These are phyloP conservation scores for Citrus inodora DNA, from an alignment of 345 rosid species.

Conservation along the genomic window DNA sequence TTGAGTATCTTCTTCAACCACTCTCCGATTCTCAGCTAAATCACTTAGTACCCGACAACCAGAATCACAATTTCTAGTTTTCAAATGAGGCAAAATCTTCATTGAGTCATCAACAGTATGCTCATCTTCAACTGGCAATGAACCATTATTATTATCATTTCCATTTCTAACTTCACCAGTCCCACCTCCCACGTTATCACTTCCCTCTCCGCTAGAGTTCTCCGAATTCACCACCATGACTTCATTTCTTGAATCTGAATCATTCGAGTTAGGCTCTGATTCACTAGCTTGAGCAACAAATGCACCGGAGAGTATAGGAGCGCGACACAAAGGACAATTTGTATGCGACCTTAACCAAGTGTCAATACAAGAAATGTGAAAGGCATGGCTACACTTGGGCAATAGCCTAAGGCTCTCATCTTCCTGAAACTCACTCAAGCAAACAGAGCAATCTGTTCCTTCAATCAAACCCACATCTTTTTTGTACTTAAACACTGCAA, in stretches of 20 bases:
- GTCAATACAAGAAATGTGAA: conserved; percentile 75
- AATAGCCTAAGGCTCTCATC: conserved; percentile 60
- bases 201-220: background rate
- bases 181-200: conserved; percentile 7
- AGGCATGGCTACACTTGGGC: conserved; percentile 83
- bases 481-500: conserved; percentile 48
- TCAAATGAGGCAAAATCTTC: background rate
- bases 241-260: conserved; percentile 21
- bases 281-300: conserved; percentile 6
- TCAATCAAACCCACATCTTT: conserved; percentile 50
- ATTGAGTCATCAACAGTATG: conserved; percentile 4
- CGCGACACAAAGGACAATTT: conserved; percentile 84
- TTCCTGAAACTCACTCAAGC: conserved; percentile 70
- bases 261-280: conserved; percentile 11
- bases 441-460: conserved; percentile 83
- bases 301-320: conserved; percentile 38
- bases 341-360: conserved; percentile 77
- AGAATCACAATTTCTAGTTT: conserved; percentile 12
- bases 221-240: conserved; percentile 17
- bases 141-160: background rate
- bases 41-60: conserved; percentile 28
- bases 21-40: conserved; percentile 15
- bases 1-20: conserved; percentile 17
- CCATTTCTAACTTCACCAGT: conserved; percentile 17
- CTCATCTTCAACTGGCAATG: conserved; percentile 8